Base-by-base conservation (phyloP, 2,329 filamentous ascomycete genomes). In the Podosphaera xanthii region DNA sequence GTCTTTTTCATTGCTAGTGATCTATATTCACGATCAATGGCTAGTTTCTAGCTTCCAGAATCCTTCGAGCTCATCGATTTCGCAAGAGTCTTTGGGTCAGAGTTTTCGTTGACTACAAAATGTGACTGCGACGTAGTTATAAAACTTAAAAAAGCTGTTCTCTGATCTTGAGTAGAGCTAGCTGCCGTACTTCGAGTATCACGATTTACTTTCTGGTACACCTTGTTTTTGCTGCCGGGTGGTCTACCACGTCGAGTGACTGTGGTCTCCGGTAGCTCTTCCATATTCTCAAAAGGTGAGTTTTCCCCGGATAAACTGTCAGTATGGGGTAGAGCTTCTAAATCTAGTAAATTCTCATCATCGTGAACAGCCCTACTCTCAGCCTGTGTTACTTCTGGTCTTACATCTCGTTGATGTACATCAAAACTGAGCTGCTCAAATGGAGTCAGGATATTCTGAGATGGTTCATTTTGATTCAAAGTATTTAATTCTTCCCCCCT, bases 371-470 rank as follows among this genome's bases (percentile, higher is more conserved):
- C 50, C 30, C 50, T 35, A 53, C 50, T 53, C 33, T 53, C 22
- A 4, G 50, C 53, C 8, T 56, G 53, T 3, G 36, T 36, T 36
- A 6, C 34, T 3, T 30, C 53, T 14, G 36, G 4, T 56, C n/a
- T 35, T 56, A 56, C 34, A 56, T 56, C 34, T 56, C 2, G 53
- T 56, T 40, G 34, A 56, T 40, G 34, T 56, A 38, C 34, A 40
- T 56, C 53, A 56, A 56, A 56, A 56, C 34, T 56, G 9, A 56
- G 53, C 36, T 56, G 53, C 53, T 56, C 53, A 56, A 56, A 56
- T 36, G 53, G 50, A 36, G 34, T 56, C 9, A 56, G 34, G 3
- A 42, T 7, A 56, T 56, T 35, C 12, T 8, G 36, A 42, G 36
- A 40, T 56, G 14, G 22, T 40, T 56, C 34, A 56, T 33, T 1